Conservation (phyloP, 108 stramenopile genomes). For the Craspedostauros australis region DNA sequence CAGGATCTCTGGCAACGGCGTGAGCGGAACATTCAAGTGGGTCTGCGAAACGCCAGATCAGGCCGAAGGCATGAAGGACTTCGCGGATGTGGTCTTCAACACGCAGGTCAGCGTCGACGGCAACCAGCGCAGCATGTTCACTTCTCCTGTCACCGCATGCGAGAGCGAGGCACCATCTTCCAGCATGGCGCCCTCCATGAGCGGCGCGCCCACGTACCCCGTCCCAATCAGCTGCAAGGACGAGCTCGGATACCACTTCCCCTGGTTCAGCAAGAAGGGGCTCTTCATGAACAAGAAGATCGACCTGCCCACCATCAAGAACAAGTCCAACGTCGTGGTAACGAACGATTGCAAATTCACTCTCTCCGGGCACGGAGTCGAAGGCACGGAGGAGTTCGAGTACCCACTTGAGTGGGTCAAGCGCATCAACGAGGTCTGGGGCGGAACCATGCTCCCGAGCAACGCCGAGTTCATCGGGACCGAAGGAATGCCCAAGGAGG, state of each 20-base stretch:
- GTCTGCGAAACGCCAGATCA: no score
- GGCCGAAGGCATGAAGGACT: no score
- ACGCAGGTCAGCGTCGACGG: no score
- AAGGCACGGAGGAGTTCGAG: not conserved
- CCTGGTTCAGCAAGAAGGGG: not conserved
- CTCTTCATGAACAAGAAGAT: not conserved
- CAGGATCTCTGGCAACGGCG: no score
- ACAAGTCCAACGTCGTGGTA: not conserved
- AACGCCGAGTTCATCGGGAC: no score
- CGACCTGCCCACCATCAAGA: not conserved
- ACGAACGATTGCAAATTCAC: not conserved
- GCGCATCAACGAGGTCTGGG: no score
- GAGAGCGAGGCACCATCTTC: not conserved
- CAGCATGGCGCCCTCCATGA: not conserved
- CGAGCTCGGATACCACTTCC: not conserved
- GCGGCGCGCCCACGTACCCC: slow-evolving; percentile 1
- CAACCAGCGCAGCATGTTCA: no score
- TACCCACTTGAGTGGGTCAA: no score
- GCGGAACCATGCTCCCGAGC: no score
- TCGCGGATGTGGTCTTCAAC: no score
- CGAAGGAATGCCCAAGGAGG: no score
- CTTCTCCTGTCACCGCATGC: not conserved
- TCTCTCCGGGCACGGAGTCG: not conserved
- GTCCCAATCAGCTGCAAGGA: not conserved
- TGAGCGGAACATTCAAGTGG: no score